Evolutionary conservation across 768 basidiomycete species (phyloP).

Genomic region (Galerina sulciceps): DNA sequence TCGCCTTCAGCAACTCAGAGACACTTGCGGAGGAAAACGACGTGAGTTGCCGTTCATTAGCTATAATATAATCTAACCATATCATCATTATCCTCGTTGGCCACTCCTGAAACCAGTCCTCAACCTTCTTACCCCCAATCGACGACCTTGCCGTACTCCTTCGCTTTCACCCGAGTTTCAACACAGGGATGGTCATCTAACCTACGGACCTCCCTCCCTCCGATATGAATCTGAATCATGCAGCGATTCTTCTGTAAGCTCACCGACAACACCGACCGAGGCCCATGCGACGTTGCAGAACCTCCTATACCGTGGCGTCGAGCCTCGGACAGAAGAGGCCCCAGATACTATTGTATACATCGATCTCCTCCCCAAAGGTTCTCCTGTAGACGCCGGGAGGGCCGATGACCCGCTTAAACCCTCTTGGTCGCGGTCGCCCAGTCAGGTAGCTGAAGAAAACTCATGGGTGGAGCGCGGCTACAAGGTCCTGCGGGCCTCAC

Average conservation of each 20-base stretch:
- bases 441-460: constrained; percentile 24
- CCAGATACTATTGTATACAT: constrained; percentile 47
- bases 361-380: constrained; percentile 43
- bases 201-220: constrained; percentile 28
- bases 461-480: constrained; percentile 29
- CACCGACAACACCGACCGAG: constrained; percentile 44
- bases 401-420: constrained; percentile 10
- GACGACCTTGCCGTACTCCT: constrained; percentile 29
- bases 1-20: constrained; percentile 77
- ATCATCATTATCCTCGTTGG: constrained; percentile 7
- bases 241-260: constrained; percentile 43
- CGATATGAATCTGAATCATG: constrained; percentile 38
- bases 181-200: constrained; percentile 24
- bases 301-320: constrained; percentile 35
- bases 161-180: constrained; percentile 33
- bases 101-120: constrained; percentile 38
- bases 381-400: constrained; percentile 14
- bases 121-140: constrained; percentile 46
- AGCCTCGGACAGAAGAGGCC: constrained; percentile 27
- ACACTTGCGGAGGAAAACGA: constrained; percentile 73
- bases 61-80: constrained; percentile 6
- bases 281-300: constrained; percentile 35
- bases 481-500: constrained; percentile 41
- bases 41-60: constrained; percentile 46
- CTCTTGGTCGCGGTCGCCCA: constrained; percentile 13